Percentiles rank a stretch among this genome's conserved stretches.
Evolutionary conservation across 129 eudicot genomes (phyloP).

Genomic region (carrot (Daucus carota)): DNA sequence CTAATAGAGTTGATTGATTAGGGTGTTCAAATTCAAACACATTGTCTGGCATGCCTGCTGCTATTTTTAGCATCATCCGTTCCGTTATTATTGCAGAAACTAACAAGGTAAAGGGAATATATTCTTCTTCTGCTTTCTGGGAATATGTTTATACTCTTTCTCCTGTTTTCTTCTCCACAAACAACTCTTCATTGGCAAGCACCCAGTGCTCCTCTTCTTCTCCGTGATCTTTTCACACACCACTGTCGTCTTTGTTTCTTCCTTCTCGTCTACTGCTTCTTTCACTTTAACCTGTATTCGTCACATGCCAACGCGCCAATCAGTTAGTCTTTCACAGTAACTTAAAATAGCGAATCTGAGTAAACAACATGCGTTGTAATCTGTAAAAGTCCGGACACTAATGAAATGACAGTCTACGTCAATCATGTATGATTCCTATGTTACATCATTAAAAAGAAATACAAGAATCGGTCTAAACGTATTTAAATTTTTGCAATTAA

Average conservation of each 20-base stretch:
- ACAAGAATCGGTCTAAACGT: neutral
- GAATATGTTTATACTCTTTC: conserved; percentile 20
- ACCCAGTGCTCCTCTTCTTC: conserved; percentile 24
- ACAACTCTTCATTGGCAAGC: conserved; percentile 46
- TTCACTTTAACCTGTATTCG: conserved; percentile 38
- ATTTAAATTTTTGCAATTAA: neutral
- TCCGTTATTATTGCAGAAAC: neutral
- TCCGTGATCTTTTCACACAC: conserved; percentile 22
- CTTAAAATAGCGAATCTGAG: neutral
- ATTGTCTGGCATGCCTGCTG: neutral
- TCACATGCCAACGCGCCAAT: conserved; percentile 3
- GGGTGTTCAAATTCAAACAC: neutral
- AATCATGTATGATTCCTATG: neutral
- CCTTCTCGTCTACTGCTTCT: conserved; percentile 22
- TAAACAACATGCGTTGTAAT: neutral
- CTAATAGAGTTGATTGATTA: neutral
- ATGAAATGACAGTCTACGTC: neutral
- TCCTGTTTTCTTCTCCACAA: conserved; percentile 38
- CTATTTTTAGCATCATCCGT: neutral
- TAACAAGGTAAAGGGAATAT: conserved; percentile 22
- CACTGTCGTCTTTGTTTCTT: conserved; percentile 16
- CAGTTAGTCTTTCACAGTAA: neutral
- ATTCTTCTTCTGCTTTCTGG: conserved; percentile 15
- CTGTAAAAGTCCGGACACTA: neutral
- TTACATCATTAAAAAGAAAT: neutral